A percentile compares a stretch with the other conserved stretches of the same genome.
phyloP scores from a whole-genome alignment of 305 asterid genomes.

The Solanum aculeatissimum region DNA sequence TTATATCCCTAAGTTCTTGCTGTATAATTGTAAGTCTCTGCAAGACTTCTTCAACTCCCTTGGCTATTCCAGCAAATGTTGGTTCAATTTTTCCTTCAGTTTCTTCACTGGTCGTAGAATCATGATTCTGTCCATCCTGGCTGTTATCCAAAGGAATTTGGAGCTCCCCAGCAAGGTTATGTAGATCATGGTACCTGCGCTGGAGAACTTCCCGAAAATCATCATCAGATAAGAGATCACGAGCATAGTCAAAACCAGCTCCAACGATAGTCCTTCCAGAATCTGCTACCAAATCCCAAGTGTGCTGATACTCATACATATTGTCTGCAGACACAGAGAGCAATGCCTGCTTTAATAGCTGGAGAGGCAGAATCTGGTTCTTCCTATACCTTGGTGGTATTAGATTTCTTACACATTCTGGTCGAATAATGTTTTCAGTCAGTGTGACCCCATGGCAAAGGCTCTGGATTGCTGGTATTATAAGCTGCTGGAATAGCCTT shows the following conservation, averaged over 20 bases:
- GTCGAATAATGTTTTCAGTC: constrained; percentile 56
- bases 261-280: constrained; percentile 45
- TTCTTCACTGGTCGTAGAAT: constrained; percentile 25
- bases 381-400: constrained; percentile 58
- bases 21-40: constrained; percentile 78
- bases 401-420: constrained; percentile 60
- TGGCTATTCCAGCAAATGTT: constrained; percentile 66
- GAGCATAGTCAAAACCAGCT: constrained; percentile 62
- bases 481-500: constrained; percentile 63
- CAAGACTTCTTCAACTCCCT: constrained; percentile 72
- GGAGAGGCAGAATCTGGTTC: constrained; percentile 42
- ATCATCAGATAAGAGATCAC: constrained; percentile 77
- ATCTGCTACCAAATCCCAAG: constrained; percentile 53
- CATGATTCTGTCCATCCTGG: constrained; percentile 10
- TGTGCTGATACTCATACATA: constrained; percentile 88
- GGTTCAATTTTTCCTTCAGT: constrained; percentile 51
- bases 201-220: constrained; percentile 88
- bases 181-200: constrained; percentile 59
- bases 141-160: constrained; percentile 50
- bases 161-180: constrained; percentile 81
- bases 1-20: constrained; percentile 76
- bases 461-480: constrained; percentile 59
- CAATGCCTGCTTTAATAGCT: constrained; percentile 52
- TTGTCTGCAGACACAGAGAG: constrained; percentile 77
- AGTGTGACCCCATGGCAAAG: constrained; percentile 49